Percentiles rank a stretch among this genome's conserved stretches.
Evolutionary conservation across 2,329 filamentous ascomycete genomes (phyloP).

Genomic region (Albophoma yamanashiensis): DNA sequence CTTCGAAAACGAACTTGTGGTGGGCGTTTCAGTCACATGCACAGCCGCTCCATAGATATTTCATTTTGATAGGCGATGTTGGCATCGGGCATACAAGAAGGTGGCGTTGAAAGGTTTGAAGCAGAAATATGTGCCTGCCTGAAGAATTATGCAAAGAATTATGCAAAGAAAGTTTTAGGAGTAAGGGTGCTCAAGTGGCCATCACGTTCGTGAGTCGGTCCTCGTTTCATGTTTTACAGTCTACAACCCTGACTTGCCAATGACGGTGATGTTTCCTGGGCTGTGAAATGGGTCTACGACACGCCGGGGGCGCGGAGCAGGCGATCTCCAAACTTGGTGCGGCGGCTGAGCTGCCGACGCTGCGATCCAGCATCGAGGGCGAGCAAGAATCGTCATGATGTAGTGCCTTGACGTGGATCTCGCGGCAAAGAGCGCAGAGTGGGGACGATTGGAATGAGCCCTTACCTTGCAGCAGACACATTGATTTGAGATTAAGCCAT

Average conservation of each 20-base stretch:
- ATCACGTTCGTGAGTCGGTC: not conserved
- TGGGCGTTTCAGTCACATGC: not conserved
- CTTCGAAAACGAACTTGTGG: not conserved
- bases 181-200: not conserved
- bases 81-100: not conserved
- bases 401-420: too few species aligned
- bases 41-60: not conserved
- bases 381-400: too few species aligned
- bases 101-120: not conserved
- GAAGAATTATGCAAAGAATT: not conserved
- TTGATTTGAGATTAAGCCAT: too few species aligned
- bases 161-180: not conserved
- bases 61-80: not conserved
- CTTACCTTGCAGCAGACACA: too few species aligned
- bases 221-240: not conserved
- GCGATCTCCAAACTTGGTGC: not conserved
- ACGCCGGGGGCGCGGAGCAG: not conserved
- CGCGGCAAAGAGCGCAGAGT: too few species aligned
- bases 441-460: too few species aligned
- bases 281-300: not conserved
- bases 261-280: not conserved
- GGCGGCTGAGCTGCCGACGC: not conserved
- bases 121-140: too few species aligned
- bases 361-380: too few species aligned
- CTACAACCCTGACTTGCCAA: not conserved